phyloP scores from a whole-genome alignment of 2,329 filamentous ascomycete species.

The Fusarium neocosmosporiellum region DNA sequence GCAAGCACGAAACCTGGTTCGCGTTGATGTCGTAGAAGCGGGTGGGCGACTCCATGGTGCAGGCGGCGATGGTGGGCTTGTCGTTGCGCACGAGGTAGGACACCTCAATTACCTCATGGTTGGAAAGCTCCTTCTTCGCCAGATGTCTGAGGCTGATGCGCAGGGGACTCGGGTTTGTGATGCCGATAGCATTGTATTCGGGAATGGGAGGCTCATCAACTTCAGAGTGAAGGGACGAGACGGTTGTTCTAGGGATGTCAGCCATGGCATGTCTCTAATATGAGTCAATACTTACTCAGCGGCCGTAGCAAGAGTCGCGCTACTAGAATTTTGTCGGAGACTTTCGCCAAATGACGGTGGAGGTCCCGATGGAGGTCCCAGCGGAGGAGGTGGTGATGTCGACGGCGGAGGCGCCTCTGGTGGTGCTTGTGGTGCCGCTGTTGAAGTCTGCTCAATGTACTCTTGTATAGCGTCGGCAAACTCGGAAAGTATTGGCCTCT shows the following conservation, averaged over 20 bases:
- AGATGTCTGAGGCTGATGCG: conserved; percentile 41
- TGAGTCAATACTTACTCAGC: conserved; percentile 17
- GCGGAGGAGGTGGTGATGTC: conserved; percentile 9
- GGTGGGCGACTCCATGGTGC: conserved; percentile 40
- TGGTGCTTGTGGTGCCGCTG: neutral
- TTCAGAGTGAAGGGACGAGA: conserved; percentile 41
- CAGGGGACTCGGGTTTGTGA: conserved; percentile 40
- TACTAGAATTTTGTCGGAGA: conserved; percentile 14
- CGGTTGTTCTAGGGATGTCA: conserved; percentile 26
- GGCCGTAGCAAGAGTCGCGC: conserved; percentile 8
- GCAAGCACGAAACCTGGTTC: conserved; percentile 31
- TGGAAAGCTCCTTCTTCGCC: conserved; percentile 41
- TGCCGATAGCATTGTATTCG: conserved; percentile 42
- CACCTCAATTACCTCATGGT: conserved; percentile 40
- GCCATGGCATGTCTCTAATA: neutral
- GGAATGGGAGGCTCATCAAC: conserved; percentile 33
- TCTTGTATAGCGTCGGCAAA: conserved; percentile 40
- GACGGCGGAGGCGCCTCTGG: neutral
- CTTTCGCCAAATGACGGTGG: neutral
- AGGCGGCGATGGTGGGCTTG: conserved; percentile 35
- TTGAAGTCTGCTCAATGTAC: conserved; percentile 39
- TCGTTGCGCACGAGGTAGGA: conserved; percentile 33
- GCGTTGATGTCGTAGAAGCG: conserved; percentile 40
- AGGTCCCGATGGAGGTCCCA: neutral
- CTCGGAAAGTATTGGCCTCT: conserved; percentile 28